Evolutionary conservation across 202 grass and related monocot species (phyloP), one percentile per base, ranked within the genome.

Genomic region (Musa balbisiana): DNA sequence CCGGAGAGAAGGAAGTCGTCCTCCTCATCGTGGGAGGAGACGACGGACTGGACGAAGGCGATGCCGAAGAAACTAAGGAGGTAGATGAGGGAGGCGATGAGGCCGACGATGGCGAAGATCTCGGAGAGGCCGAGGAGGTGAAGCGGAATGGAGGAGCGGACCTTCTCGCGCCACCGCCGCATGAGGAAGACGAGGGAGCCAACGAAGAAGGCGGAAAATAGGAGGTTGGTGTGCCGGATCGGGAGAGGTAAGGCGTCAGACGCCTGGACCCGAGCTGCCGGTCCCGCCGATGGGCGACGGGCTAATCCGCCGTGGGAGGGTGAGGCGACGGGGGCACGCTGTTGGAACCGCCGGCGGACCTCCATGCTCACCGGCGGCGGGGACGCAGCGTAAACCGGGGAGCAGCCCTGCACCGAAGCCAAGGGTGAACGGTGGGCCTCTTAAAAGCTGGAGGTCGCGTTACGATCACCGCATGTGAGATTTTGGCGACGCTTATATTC

Each of bases 31-130:
- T 59, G 85, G 76, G 86, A 93, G 2, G 84, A 98, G 62, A 98
- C 88, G 67, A 98, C 72, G n/a, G 88, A 93, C 82, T 98, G 94
- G 8, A 98, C 94, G 75, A 93, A 93, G 55, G 83, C 91, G 83
- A 98, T 98, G 82, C 94, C 94, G 82, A 93, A 93, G 88, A 98
- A 93, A 79, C 88, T 91, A 70, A 98, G 84, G 23, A 98, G 88
- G 82, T 98, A 98, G 71, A 98, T 98, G 76, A 98, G 94, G 2
- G 94, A 93, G 73, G 90, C 94, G 71, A 91, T 15, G 78, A 97
- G 85, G 78, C 86, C 94, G 71, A 93, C 82, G 0, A 93, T 82
- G 84, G 94, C 88, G 43, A 89, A 75, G 74, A 98, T 91, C 88
- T 98, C 90, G 29, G 81, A 74, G 59, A 93, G 81, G 15, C 83